Conservation (phyloP, 1,284 basidiomycete species). For the Boletellus deceptivus region DNA sequence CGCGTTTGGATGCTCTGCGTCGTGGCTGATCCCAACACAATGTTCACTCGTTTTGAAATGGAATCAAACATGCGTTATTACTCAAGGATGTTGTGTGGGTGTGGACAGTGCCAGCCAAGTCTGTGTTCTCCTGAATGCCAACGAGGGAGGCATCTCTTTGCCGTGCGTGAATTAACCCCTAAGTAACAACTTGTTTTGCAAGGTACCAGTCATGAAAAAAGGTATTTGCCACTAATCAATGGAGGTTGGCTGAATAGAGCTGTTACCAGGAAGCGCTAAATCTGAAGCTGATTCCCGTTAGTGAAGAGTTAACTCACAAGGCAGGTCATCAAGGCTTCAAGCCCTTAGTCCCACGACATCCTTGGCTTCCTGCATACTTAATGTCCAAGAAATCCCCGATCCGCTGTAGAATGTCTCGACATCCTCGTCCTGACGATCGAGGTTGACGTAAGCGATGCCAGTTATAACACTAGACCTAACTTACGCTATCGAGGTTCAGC, state of each 20-base stretch:
- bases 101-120: not conserved
- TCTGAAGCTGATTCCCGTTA: no score
- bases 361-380: slow-evolving; percentile 77
- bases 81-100: slow-evolving; percentile 2
- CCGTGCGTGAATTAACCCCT: not conserved
- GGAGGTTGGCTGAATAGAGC: no score
- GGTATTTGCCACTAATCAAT: no score
- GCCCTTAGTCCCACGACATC: slow-evolving; percentile 64
- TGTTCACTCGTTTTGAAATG: slow-evolving; percentile 4
- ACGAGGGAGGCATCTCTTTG: not conserved
- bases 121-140: not conserved
- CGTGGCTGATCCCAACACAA: slow-evolving; percentile 42
- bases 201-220: not conserved
- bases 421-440: slow-evolving; percentile 72
- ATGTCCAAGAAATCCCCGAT: slow-evolving; percentile 88
- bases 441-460: slow-evolving; percentile 6
- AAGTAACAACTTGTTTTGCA: not conserved
- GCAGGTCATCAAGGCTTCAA: slow-evolving; percentile 28
- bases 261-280: no score
- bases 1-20: slow-evolving; percentile 79
- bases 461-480: slow-evolving; percentile 26
- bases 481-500: slow-evolving; percentile 83
- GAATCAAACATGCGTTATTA: slow-evolving; percentile 3
- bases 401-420: slow-evolving; percentile 90
- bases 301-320: no score